Evolutionary conservation across 2,329 filamentous ascomycete species (phyloP).

Genomic region (Cladophialophora psammophila): DNA sequence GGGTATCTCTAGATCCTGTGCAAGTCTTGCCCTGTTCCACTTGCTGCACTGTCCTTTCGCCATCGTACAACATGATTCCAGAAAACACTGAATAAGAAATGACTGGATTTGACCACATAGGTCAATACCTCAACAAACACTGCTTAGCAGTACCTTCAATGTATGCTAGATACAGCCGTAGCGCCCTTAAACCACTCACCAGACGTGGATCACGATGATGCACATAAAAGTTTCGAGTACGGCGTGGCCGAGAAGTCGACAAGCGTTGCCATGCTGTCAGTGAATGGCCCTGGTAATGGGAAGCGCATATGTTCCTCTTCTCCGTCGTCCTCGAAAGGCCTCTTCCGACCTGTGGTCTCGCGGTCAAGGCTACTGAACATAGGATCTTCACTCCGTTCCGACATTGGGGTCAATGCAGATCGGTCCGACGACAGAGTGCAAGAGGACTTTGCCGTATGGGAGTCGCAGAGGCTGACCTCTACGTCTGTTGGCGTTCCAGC

Average conservation of each 20-base stretch:
- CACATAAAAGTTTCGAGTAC: constrained; percentile 37
- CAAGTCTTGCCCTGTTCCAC: constrained; percentile 14
- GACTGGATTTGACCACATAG: constrained; percentile 1
- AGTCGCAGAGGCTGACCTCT: constrained; percentile 29
- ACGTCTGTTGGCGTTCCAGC: constrained; percentile 28
- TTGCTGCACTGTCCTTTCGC: constrained; percentile 14
- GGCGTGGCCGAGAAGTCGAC: constrained; percentile 34
- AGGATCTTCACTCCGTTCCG: constrained; percentile 34
- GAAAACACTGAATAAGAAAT: constrained; percentile 22
- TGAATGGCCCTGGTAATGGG: constrained; percentile 28
- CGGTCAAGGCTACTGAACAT: constrained; percentile 27
- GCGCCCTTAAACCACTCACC: neutral
- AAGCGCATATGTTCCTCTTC: constrained; percentile 31
- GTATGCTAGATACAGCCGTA: neutral
- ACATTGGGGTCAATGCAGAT: constrained; percentile 35
- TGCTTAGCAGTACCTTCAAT: neutral
- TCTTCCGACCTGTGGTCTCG: constrained; percentile 28
- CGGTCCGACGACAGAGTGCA: constrained; percentile 33
- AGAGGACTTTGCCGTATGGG: constrained; percentile 31
- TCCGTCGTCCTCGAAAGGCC: constrained; percentile 35
- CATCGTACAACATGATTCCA: constrained; percentile 21
- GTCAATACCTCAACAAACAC: constrained; percentile 4
- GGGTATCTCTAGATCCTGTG: constrained; percentile 32
- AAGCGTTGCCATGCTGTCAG: constrained; percentile 27
- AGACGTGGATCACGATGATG: constrained; percentile 33